Evolutionary conservation across 2,329 filamentous ascomycete species (phyloP), one percentile per base, ranked within the genome.

Genomic region (Scolecobasidium constrictum): DNA sequence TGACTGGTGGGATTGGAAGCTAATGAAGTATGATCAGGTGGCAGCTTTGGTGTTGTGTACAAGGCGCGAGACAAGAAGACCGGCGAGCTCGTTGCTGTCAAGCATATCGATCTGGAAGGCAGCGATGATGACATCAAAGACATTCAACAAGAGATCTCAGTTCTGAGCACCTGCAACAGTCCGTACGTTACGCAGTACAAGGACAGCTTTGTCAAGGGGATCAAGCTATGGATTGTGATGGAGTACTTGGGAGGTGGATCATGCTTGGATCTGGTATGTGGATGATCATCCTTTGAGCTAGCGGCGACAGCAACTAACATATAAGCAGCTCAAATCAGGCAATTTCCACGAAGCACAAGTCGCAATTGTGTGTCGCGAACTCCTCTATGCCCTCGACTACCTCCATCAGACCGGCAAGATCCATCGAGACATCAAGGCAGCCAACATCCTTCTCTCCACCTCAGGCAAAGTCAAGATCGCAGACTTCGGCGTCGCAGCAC

Each of bases 211-310:
- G 75, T 96, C n/a, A 79, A 86, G 52, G 92, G 92, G 19, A 84
- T 88, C 60, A 98, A 96, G 66, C 69, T 98, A 69, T 98, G 92
- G 92, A 98, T 98, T 57, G 86, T 96, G 46, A 98, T 98, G 92
- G 92, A 98, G 63, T 98, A 83, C 57, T 69, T 98, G 9, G 92
- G 92, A 4, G 92, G 92, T 49, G 92, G 92, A 33, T 96, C 92
- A 15, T 95, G 92, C 60, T 72, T 95, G 50, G 92, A 98, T 61
- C 63, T 98, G 69, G 85, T 94, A 75, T 54, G 71, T 48, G 16
- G 36, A 35, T 43, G 44, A 16, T 43, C 18, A 38, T 5, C 19
- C 16, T 7, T 4, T 28, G 13, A 18, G 31, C 28, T 6, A 19
- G 3, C 13, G 11, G 17, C 28, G n/a, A 17, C 15, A 11, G n/a